phyloP scores from a whole-genome alignment of 75 land plant genomes.

The Selaginella tamariscina region DNA sequence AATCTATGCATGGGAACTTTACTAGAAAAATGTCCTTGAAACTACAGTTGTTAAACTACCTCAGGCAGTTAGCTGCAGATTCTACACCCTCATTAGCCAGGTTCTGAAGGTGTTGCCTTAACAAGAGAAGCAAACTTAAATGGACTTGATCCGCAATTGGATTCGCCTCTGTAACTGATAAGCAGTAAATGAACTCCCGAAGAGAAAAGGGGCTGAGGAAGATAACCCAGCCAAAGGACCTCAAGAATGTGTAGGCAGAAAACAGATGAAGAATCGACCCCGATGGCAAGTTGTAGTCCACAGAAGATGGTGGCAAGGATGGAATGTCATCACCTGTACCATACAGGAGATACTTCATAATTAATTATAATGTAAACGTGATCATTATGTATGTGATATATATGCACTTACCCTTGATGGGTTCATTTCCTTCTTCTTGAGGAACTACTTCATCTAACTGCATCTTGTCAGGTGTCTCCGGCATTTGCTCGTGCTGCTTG shows the following conservation, averaged over 20 bases:
- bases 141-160: conserved; percentile 59
- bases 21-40: background rate
- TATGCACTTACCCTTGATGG: too few species aligned
- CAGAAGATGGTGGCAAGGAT: conserved; percentile 57
- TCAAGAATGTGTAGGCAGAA: conserved; percentile 55
- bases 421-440: background rate
- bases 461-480: too few species aligned
- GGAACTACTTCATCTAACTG: background rate
- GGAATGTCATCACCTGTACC: too few species aligned
- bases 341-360: too few species aligned
- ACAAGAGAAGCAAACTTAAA: conserved; percentile 44
- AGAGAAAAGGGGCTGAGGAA: conserved; percentile 74
- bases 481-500: background rate
- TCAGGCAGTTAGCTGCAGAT: conserved; percentile 43
- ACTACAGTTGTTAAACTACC: conserved; percentile 25
- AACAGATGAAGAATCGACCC: conserved; percentile 45
- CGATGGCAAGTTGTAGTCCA: conserved; percentile 34
- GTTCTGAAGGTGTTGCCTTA: conserved; percentile 47
- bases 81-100: conserved; percentile 36
- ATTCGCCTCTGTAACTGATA: conserved; percentile 39
- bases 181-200: conserved; percentile 53
- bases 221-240: conserved; percentile 60
- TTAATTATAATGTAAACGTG: too few species aligned
- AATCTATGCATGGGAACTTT: background rate
- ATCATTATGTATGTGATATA: too few species aligned